Evolutionary conservation across 208 protist species (phyloP).

Genomic region (Acanthamoeba sp.): DNA sequence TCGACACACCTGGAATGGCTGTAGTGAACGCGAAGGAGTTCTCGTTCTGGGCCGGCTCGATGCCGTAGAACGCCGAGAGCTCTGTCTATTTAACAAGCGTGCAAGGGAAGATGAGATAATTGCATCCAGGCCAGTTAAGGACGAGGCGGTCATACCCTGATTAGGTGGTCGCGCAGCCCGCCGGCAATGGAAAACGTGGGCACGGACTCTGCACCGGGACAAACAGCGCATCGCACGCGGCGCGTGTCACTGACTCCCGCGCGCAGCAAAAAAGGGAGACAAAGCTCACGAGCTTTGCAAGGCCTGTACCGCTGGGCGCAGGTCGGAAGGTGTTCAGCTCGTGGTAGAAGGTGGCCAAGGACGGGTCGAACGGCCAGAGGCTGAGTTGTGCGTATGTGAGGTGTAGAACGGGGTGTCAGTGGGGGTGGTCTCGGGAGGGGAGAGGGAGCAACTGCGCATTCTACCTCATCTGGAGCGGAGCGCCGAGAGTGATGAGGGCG

Average conservation of each 20-base stretch:
- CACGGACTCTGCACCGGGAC: neutral
- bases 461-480: slow-evolving; percentile 49
- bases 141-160: neutral
- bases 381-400: too few species aligned
- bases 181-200: slow-evolving; percentile 29
- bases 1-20: neutral
- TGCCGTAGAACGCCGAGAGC: slow-evolving; percentile 7
- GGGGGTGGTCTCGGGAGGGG: too few species aligned
- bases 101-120: too few species aligned
- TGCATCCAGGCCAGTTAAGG: too few species aligned
- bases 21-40: slow-evolving; percentile 6
- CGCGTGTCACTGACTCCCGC: too few species aligned
- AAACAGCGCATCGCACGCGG: too few species aligned
- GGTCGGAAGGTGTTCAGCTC: slow-evolving; percentile 4
- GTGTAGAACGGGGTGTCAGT: too few species aligned
- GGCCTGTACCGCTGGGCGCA: neutral
- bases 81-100: neutral
- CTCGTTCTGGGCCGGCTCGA: neutral
- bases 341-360: slow-evolving; percentile 19
- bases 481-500: slow-evolving; percentile 28
- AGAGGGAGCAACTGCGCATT: neutral
- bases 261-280: too few species aligned
- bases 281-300: neutral
- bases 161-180: slow-evolving; percentile 35
- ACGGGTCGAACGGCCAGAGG: slow-evolving; percentile 26